Evolutionary conservation across 1,139 yeast species (phyloP), one percentile per base, ranked within the genome.

Genomic region (Kodamaea fungicola): DNA sequence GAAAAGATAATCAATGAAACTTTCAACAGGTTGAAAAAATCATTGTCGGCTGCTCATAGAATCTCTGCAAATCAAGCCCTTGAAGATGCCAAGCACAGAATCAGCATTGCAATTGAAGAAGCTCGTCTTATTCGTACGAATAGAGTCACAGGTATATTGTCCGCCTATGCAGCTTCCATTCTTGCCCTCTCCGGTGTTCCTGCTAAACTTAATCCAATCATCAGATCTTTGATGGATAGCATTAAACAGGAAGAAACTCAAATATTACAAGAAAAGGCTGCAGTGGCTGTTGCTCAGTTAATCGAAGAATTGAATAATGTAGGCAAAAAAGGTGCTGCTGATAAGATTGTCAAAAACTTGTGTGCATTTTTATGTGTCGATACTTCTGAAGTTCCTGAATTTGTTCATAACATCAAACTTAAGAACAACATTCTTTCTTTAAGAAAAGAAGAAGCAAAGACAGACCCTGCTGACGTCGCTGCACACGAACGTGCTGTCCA

Each of bases 351-450:
- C 37, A 90, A 88, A 55, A 94, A 94, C 53, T 66, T 94, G 39
- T 87, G 97, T 62, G 96, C 95, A 1, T 92, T 92, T 55, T 59
- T 92, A 34, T 92, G 98, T 65, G 97, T 90, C 30, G 98, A 92
- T 57, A 88, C 96, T 0, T 78, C 94, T 5, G 97, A 90, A 57
- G 97, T 92, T 26, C 98, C 98, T 3, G 97, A 89, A 53, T 92
- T 87, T 54, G 73, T 74, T 24, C 83, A 86, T 34, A 85, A 87
- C 54, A 74, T 76, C 33, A 64, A 64, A 8, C 71, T 73, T 41
- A 72, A 64, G 24, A 80, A 77, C 38, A 68, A 67, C 12, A 83
- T 92, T 28, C 64, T 90, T 39, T 87, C 96, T 1, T 70, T 90
- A 50, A 72, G 80, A 39, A 86, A 87, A 50, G 97, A 89, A 52